Conservation (phyloP, 148 eudicot genomes). For the Camellia sinensis region DNA sequence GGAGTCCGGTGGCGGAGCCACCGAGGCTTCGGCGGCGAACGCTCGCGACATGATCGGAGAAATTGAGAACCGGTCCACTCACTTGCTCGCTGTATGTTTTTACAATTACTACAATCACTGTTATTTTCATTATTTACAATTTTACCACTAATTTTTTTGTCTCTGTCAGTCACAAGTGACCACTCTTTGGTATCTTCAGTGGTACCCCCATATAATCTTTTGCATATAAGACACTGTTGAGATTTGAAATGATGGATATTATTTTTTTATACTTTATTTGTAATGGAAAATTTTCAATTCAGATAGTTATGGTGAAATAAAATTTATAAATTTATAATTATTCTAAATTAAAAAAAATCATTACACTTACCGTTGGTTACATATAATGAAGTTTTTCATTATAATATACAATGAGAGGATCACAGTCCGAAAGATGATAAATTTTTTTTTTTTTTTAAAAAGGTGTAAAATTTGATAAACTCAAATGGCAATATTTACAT, state of each 20-base stretch:
- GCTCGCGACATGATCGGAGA: slow-evolving; percentile 83
- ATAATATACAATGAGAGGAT: too few species aligned
- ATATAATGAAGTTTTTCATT: too few species aligned
- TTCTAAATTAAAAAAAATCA: too few species aligned
- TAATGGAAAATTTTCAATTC: too few species aligned
- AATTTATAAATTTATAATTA: too few species aligned
- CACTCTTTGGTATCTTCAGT: slow-evolving; percentile 31
- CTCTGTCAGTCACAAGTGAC: slow-evolving; percentile 18
- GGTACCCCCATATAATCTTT: slow-evolving; percentile 16
- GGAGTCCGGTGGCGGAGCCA: slow-evolving; percentile 48
- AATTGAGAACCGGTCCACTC: slow-evolving; percentile 78
- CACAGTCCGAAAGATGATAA: too few species aligned
- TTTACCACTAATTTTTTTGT: slow-evolving; percentile 28
- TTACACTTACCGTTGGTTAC: too few species aligned
- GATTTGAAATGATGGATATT: slow-evolving; percentile 32
- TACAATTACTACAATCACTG: not conserved
- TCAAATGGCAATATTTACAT: slow-evolving; percentile 8
- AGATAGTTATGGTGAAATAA: too few species aligned
- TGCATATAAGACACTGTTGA: slow-evolving; percentile 24
- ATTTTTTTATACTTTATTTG: too few species aligned
- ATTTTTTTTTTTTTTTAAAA: not conserved
- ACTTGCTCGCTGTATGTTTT: slow-evolving; percentile 67
- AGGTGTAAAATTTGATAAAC: not conserved
- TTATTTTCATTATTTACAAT: slow-evolving; percentile 20
- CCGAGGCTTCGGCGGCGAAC: slow-evolving; percentile 44